Evolutionary conservation across 139 green algal species (phyloP), one percentile per base, ranked within the genome.

Genomic region (Zygnema cylindricum): DNA sequence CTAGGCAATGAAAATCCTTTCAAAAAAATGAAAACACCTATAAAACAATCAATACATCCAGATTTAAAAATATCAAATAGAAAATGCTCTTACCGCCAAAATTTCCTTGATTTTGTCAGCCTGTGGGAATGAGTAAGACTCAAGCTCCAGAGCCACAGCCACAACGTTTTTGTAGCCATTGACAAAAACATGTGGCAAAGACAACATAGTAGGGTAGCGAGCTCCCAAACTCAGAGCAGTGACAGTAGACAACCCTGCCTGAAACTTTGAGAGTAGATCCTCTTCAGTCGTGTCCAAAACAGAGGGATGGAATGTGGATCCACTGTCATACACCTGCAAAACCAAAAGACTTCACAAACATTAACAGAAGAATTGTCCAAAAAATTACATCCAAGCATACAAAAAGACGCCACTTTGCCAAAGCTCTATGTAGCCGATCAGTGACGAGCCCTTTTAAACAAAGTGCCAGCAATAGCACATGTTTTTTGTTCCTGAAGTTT

Each of bases 91-190:
- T 30, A 87, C 82, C 43, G 81, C 87, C 43, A 92, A 71, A 88
- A 93, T 93, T 76, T 92, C 89, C 89, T 92, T 92, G 89, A 92
- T 69, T 76, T 92, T 93, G 76, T 92, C 88, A 0, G 89, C 89
- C 1, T 81, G 88, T 0, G 89, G 89, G 89, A 92, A 92, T 22
- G 89, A 93, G 77, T 93, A 92, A 25, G 93, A 36, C 11, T 86
- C 78, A 35, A 90, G 7, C 42, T 36, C 85, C 2, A 92, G 83
- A 23, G 76, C 89, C 36, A 99, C 92, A 55, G 97, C 95, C 84
- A 99, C 94, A 88, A 98, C 95, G 92, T 99, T 99, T 96, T 99
- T 99, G 97, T 98, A 99, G 85, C 92, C 95, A 84, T 99, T 98
- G 95, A 99, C 93, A 83, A 99, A 92, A 71, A 91, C 92, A 95